These are phyloP conservation scores for Scolecobasidium constrictum DNA, from an alignment of 2,329 filamentous ascomycete species.

Conservation along the genomic window DNA sequence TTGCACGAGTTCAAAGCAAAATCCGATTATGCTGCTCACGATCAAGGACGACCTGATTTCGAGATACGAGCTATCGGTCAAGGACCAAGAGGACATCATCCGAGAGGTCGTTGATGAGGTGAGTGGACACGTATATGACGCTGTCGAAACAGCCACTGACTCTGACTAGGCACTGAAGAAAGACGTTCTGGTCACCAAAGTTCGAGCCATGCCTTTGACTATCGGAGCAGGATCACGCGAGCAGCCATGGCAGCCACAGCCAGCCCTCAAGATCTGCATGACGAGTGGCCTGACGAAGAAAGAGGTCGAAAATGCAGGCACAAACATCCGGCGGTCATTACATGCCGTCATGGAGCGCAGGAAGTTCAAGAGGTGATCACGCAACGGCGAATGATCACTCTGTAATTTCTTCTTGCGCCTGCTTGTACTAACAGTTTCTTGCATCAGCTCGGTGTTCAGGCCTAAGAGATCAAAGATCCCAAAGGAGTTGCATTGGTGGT, in stretches of 20 bases:
- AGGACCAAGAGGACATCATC: constrained; percentile 75
- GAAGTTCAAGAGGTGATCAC: constrained; percentile 9
- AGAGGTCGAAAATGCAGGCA: constrained; percentile 89
- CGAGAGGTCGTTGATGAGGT: constrained; percentile 97
- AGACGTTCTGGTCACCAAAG: constrained; percentile 75
- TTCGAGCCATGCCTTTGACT: constrained; percentile 60
- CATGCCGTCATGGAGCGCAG: constrained; percentile 64
- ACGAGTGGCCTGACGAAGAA: constrained; percentile 83
- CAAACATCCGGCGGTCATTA: constrained; percentile 79
- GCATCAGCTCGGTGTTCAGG: too few species aligned
- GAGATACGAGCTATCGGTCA: constrained; percentile 52
- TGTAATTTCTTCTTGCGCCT: too few species aligned
- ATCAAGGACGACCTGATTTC: constrained; percentile 75
- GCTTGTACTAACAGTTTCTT: too few species aligned
- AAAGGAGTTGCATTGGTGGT: too few species aligned
- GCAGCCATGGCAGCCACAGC: constrained; percentile 54
- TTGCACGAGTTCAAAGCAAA: constrained; percentile 71
- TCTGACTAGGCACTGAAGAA: constrained; percentile 62
- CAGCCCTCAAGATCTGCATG: constrained; percentile 83
- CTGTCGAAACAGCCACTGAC: too few species aligned
- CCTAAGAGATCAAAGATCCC: too few species aligned
- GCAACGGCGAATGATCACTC: not conserved
- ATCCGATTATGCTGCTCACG: constrained; percentile 74
- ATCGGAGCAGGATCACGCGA: constrained; percentile 56
- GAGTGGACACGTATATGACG: constrained; percentile 22